A percentile compares a stretch with the other conserved stretches of the same genome.
These are phyloP conservation scores for Mycena haematopus DNA, from an alignment of 768 basidiomycete species.

Conservation along the genomic window DNA sequence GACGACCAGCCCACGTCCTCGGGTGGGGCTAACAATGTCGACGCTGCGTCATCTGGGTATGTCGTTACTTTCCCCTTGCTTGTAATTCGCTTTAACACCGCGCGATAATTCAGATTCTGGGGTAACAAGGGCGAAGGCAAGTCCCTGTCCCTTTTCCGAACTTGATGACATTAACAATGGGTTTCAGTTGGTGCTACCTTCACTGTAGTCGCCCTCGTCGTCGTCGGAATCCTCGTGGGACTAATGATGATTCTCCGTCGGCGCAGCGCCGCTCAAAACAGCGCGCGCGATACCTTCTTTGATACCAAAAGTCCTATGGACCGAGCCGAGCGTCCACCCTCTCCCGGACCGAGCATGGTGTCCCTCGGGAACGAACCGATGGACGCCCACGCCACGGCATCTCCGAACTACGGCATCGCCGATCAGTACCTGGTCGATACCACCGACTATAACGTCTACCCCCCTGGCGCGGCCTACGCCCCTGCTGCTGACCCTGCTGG, in stretches of 20 bases:
- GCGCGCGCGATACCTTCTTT: slow-evolving; percentile 28
- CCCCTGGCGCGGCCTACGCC: slow-evolving; percentile 23
- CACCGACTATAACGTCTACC: slow-evolving; percentile 24
- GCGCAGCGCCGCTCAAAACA: slow-evolving; percentile 15
- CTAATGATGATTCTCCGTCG: slow-evolving; percentile 6
- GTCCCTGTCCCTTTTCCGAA: neutral
- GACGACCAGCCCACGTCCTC: slow-evolving; percentile 3
- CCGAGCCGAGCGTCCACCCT: neutral
- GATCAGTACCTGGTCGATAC: slow-evolving; percentile 29
- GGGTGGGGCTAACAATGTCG: neutral
- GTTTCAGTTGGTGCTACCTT: slow-evolving; percentile 27
- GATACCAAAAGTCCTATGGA: slow-evolving; percentile 24
- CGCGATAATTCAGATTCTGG: slow-evolving; percentile 22
- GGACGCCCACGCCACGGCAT: slow-evolving; percentile 25
- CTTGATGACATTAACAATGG: neutral
- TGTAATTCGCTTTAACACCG: neutral
- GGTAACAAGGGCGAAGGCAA: slow-evolving; percentile 26
- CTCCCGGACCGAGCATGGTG: slow-evolving; percentile 20
- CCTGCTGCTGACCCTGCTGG: neutral
- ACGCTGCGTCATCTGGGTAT: slow-evolving; percentile 21
- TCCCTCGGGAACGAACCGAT: slow-evolving; percentile 27
- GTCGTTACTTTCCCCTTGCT: neutral
- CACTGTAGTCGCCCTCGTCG: slow-evolving; percentile 20
- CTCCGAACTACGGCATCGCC: slow-evolving; percentile 16
- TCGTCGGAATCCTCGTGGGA: slow-evolving; percentile 12